Conservation (phyloP, 2,329 filamentous ascomycete species). For the Paecilomyces sp. region DNA sequence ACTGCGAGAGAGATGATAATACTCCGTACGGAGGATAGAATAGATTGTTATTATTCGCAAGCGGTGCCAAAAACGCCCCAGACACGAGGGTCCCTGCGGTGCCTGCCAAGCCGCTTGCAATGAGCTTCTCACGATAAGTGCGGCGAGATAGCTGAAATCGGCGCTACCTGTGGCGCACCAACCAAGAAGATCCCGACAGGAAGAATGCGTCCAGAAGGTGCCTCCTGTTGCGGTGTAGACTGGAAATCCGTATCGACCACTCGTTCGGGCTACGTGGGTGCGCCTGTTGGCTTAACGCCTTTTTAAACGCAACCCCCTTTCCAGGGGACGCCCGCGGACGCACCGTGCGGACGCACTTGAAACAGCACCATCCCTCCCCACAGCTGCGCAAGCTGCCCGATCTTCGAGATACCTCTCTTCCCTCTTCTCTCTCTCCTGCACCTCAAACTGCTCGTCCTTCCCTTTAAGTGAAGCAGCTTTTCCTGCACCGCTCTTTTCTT, state of each 20-base stretch:
- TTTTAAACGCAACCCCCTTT: slow-evolving; percentile 10
- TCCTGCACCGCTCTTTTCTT: slow-evolving; percentile 19
- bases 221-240: slow-evolving; percentile 3
- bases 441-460: slow-evolving; percentile 8
- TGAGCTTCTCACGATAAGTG: background rate
- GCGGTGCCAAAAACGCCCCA: background rate
- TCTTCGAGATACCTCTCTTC: slow-evolving; percentile 8
- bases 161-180: background rate
- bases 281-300: background rate
- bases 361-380: slow-evolving; percentile 21
- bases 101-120: background rate
- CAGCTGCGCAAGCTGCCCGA: slow-evolving; percentile 6
- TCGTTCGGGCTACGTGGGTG: slow-evolving; percentile 3
- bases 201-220: background rate
- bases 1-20: too few species aligned
- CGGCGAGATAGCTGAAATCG: background rate
- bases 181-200: background rate
- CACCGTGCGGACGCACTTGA: slow-evolving; percentile 20
- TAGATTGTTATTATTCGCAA: background rate
- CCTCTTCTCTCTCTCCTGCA: slow-evolving; percentile 11
- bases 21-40: too few species aligned
- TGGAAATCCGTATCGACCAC: slow-evolving; percentile 1
- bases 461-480: slow-evolving; percentile 19
- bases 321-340: background rate
- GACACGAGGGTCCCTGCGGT: background rate